A percentile compares a stretch with the other conserved stretches of the same genome.
These are phyloP conservation scores for Cryptococcus sp. DNA, from an alignment of 1,284 basidiomycete species.

Conservation along the genomic window DNA sequence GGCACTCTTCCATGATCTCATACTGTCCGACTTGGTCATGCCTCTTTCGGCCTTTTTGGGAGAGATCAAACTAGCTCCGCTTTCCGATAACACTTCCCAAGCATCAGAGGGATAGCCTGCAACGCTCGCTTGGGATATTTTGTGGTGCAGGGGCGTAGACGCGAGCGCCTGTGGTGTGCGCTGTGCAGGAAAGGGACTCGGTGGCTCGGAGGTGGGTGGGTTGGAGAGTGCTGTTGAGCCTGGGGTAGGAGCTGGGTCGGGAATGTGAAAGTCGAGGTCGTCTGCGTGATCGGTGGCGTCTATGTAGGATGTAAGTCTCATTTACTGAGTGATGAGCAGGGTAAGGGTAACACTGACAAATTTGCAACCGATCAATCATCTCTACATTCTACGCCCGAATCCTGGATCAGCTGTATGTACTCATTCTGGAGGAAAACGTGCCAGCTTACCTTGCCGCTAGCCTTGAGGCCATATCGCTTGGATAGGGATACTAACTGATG, in stretches of 20 bases:
- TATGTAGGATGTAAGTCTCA: background rate
- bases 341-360: conserved; percentile 33
- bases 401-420: conserved; percentile 7
- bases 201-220: conserved; percentile 10
- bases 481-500: conserved; percentile 50
- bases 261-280: conserved; percentile 19
- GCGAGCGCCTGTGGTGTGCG: conserved; percentile 13
- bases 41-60: conserved; percentile 20
- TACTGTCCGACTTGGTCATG: conserved; percentile 20
- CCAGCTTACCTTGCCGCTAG: conserved; percentile 48
- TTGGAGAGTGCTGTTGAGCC: conserved; percentile 5
- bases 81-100: conserved; percentile 44
- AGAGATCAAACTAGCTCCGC: conserved; percentile 41
- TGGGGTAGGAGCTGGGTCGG: conserved; percentile 26
- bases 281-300: conserved; percentile 22
- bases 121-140: conserved; percentile 11
- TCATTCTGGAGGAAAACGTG: no score
- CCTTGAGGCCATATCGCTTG: conserved; percentile 48
- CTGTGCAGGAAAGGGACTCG: conserved; percentile 6
- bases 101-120: conserved; percentile 21
- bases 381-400: conserved; percentile 39
- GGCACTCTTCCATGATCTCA: conserved; percentile 45
- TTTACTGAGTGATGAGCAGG: background rate
- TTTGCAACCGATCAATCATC: conserved; percentile 41
- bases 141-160: conserved; percentile 19